phyloP scores from a whole-genome alignment of 257 asterid species.

The Solanum virginianum region DNA sequence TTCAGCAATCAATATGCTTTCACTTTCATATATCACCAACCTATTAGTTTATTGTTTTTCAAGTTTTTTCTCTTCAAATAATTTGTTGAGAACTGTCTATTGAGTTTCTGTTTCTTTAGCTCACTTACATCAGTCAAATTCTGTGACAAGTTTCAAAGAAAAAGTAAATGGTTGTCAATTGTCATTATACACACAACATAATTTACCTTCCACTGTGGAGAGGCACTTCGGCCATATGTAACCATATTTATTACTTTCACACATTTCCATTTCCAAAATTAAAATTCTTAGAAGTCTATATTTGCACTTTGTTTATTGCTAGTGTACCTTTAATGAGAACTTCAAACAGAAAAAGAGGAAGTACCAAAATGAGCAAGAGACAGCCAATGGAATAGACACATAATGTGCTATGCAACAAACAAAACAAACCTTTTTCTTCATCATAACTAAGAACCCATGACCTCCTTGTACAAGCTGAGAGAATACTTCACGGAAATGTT shows the following conservation, averaged over 20 bases:
- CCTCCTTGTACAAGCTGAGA: conserved; percentile 99
- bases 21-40: not conserved
- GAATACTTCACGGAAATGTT: conserved; percentile 91
- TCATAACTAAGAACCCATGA: conserved; percentile 83
- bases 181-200: not conserved
- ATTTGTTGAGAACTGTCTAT: not conserved
- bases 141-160: not conserved
- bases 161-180: not conserved
- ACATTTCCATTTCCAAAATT: not conserved
- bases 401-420: not conserved
- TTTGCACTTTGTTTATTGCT: not conserved
- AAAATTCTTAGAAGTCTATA: not conserved
- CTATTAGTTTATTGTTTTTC: not conserved
- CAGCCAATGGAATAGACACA: not conserved
- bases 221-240: not conserved
- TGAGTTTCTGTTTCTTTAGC: not conserved
- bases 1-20: not conserved
- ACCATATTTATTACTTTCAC: not conserved
- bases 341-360: not conserved
- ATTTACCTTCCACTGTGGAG: not conserved
- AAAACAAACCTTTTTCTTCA: conserved; percentile 87
- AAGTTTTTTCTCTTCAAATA: not conserved
- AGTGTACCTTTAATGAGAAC: not conserved
- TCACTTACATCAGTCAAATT: not conserved
- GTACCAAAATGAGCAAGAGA: not conserved